phyloP scores from a whole-genome alignment of 2,329 filamentous ascomycete genomes.

The Epichloe scottii region DNA sequence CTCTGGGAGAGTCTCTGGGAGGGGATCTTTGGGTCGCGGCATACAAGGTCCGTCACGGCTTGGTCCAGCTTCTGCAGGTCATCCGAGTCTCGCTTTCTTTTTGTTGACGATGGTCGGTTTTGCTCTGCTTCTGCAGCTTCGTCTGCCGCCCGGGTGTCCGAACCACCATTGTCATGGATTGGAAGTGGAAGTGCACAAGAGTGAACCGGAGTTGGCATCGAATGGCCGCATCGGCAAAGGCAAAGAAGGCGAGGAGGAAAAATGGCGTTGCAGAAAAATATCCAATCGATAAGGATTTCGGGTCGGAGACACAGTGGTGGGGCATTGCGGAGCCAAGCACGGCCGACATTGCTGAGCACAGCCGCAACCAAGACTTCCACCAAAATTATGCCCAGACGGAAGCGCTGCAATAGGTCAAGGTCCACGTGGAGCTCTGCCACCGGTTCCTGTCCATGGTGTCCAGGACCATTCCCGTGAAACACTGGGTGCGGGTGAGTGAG shows the following conservation, averaged over 20 bases:
- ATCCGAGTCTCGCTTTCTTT: constrained; percentile 26
- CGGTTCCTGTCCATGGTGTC: no score
- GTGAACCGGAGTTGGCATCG: background rate
- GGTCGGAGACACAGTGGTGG: background rate
- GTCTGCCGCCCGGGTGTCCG: constrained; percentile 12
- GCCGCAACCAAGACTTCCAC: no score
- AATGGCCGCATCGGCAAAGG: background rate
- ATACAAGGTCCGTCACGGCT: constrained; percentile 22
- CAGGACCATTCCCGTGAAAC: no score
- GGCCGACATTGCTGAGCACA: no score
- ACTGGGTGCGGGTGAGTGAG: no score
- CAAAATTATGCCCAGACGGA: no score
- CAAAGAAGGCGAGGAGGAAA: background rate
- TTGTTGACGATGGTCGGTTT: constrained; percentile 21
- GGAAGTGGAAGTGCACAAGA: no score
- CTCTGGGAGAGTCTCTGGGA: background rate
- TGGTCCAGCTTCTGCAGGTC: constrained; percentile 21
- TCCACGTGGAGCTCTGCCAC: no score
- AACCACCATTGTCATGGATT: constrained; percentile 16
- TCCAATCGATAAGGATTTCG: constrained; percentile 1
- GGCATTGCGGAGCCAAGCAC: background rate
- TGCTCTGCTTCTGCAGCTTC: constrained; percentile 17
- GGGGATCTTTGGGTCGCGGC: background rate
- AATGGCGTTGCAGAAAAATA: background rate
- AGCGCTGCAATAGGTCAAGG: no score